A percentile compares a stretch with the other conserved stretches of the same genome.
Evolutionary conservation across 257 asterid species (phyloP).

Genomic region (Fraxinus americana): DNA sequence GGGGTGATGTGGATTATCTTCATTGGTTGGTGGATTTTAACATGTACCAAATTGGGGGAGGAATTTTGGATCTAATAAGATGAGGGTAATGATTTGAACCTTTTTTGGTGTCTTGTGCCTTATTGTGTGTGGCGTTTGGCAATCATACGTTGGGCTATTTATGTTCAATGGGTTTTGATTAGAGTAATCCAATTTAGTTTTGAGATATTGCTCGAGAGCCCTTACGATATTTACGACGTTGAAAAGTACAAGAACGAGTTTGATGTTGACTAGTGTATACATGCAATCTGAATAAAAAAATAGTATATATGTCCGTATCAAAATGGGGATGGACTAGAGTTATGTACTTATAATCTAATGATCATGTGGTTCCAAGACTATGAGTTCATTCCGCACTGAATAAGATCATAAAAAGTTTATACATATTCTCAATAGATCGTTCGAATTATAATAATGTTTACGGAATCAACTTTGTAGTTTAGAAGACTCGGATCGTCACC

Average conservation of each 20-base stretch:
- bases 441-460: neutral
- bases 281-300: neutral
- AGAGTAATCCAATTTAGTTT: conserved; percentile 17
- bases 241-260: neutral
- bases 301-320: neutral
- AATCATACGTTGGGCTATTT: conserved; percentile 60
- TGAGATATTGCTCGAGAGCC: neutral
- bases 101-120: conserved; percentile 48
- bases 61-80: neutral
- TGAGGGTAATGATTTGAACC: conserved; percentile 57
- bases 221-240: neutral
- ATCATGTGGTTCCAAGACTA: neutral
- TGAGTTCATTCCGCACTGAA: neutral
- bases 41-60: conserved; percentile 39
- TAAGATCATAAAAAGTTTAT: too few relatives aligned
- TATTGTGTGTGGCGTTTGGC: conserved; percentile 56
- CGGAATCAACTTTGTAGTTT: neutral
- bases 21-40: conserved; percentile 61
- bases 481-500: neutral
- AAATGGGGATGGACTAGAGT: neutral
- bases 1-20: conserved; percentile 52
- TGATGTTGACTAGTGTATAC: neutral
- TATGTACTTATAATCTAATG: neutral
- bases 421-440: too few relatives aligned
- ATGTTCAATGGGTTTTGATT: conserved; percentile 50